phyloP scores from a whole-genome alignment of 257 asterid species.

The Rauvolfia tetraphylla region DNA sequence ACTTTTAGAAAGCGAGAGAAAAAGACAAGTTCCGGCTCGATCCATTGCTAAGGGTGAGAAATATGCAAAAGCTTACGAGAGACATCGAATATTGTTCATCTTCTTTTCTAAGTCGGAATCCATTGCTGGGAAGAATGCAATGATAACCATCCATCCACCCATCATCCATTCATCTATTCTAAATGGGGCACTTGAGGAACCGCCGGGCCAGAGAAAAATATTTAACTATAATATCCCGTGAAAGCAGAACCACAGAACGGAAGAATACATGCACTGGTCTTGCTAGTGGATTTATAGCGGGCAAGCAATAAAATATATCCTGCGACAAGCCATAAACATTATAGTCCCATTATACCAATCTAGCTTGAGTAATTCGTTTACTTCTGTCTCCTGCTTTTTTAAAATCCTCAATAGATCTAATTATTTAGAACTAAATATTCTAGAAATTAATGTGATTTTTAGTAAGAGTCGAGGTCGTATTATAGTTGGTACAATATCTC shows the following conservation, averaged over 20 bases:
- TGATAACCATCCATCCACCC: neutral
- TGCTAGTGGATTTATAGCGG: conserved; percentile 5
- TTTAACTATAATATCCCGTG: neutral
- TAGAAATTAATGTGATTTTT: no score
- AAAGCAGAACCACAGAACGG: neutral
- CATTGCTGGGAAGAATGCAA: neutral
- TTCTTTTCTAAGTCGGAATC: neutral
- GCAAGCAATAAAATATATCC: neutral
- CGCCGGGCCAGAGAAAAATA: neutral
- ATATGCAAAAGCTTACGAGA: no score
- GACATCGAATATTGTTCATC: neutral
- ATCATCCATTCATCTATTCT: neutral
- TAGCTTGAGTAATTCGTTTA: no score
- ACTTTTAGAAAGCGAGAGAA: no score
- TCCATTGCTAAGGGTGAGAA: no score
- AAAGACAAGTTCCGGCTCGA: no score
- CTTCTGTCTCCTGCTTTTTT: no score
- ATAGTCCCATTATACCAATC: no score
- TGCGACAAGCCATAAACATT: neutral
- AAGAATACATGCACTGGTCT: neutral
- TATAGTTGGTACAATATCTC: no score
- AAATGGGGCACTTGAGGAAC: neutral
- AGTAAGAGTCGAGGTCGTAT: no score
- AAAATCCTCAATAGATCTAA: no score
- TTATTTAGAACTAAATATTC: no score